Percentiles rank a stretch among this genome's conserved stretches.
Evolutionary conservation across 495 filamentous ascomycete genomes (phyloP).

Genomic region (Aspergillus sparsus): DNA sequence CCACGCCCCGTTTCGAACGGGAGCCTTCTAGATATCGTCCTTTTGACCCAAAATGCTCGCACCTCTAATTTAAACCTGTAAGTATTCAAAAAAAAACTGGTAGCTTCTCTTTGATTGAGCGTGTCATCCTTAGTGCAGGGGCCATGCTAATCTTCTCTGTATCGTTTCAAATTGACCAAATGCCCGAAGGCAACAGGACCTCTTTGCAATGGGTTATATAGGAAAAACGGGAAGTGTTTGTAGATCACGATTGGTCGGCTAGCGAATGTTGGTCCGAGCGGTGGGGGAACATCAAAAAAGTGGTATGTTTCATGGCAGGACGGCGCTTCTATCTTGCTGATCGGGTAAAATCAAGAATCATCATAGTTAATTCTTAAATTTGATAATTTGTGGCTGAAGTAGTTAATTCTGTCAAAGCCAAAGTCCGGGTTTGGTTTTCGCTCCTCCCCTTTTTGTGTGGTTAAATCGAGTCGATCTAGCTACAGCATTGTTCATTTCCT

Average conservation of each 20-base stretch:
- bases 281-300: slow-evolving; percentile 23
- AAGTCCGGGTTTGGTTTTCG: too few relatives aligned
- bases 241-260: slow-evolving; percentile 18
- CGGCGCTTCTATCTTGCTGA: too few relatives aligned
- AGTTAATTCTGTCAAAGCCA: too few relatives aligned
- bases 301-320: too few relatives aligned
- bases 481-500: too few relatives aligned
- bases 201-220: slow-evolving; percentile 33
- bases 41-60: neutral
- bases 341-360: too few relatives aligned
- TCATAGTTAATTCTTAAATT: too few relatives aligned
- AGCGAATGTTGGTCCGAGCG: slow-evolving; percentile 10
- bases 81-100: slow-evolving; percentile 63
- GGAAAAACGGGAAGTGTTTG: neutral
- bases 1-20: slow-evolving; percentile 17
- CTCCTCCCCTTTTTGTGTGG: too few relatives aligned
- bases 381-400: too few relatives aligned
- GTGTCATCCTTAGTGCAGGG: slow-evolving; percentile 99
- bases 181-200: slow-evolving; percentile 61
- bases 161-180: slow-evolving; percentile 82
- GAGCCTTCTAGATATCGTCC: neutral
- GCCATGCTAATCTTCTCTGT: slow-evolving; percentile 99
- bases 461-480: too few relatives aligned
- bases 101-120: slow-evolving; percentile 98
- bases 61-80: slow-evolving; percentile 28